Percentiles rank a stretch among this genome's conserved stretches.
Evolutionary conservation across 257 asterid genomes (phyloP).

Genomic region (Penstemon newberryi): DNA sequence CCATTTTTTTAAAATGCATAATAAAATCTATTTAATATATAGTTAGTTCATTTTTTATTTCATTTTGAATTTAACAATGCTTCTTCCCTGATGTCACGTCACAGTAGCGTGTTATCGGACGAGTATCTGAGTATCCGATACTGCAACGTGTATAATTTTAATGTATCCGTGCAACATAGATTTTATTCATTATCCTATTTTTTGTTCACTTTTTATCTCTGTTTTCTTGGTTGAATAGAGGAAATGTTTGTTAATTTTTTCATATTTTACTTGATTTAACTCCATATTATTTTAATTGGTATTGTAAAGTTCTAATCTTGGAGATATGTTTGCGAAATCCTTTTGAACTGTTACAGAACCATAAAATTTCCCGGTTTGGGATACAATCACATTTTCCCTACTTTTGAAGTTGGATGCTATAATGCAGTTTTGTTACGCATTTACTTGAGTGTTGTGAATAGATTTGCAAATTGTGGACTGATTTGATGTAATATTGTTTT

Average conservation of each 20-base stretch:
- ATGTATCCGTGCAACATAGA: too few species aligned
- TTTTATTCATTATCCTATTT: neutral
- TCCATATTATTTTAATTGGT: neutral
- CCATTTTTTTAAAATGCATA: too few species aligned
- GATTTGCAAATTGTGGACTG: neutral
- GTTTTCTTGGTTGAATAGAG: neutral
- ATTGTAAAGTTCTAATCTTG: neutral
- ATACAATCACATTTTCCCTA: too few species aligned
- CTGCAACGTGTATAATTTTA: too few species aligned
- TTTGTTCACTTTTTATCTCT: neutral
- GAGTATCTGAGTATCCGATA: too few species aligned
- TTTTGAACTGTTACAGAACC: neutral
- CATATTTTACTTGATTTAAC: neutral
- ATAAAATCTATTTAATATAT: too few species aligned
- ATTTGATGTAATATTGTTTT: neutral
- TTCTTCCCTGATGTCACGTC: too few species aligned
- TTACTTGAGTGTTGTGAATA: neutral
- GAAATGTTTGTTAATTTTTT: neutral
- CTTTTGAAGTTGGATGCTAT: neutral
- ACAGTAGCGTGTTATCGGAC: too few species aligned
- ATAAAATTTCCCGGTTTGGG: too few species aligned
- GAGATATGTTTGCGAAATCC: neutral
- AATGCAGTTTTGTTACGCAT: too few species aligned
- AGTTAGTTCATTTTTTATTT: too few species aligned
- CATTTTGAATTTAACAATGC: too few species aligned